Conservation (phyloP, 371 early-diverging fungal genomes). For the Mycotypha africana region DNA sequence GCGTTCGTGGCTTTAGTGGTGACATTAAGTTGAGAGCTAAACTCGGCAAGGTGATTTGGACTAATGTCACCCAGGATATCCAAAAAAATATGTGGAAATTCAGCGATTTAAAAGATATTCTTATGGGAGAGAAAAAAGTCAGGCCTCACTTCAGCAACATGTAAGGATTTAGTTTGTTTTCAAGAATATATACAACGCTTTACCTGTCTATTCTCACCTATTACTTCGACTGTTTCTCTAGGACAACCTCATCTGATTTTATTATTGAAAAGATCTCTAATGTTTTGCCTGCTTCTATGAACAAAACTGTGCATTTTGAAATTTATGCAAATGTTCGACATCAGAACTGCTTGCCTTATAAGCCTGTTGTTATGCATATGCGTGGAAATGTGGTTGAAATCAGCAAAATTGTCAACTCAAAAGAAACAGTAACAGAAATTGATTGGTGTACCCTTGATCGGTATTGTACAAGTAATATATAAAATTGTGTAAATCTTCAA, state of each 20-base stretch:
- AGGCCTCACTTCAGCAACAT: slow-evolving; percentile 30
- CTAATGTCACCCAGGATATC: slow-evolving; percentile 19
- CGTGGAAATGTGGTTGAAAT: slow-evolving; percentile 34
- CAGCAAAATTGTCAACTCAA: slow-evolving; percentile 28
- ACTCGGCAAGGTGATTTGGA: slow-evolving; percentile 46
- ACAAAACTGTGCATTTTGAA: slow-evolving; percentile 30
- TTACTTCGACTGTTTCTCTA: not conserved
- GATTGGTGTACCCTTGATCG: slow-evolving; percentile 43
- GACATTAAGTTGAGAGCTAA: slow-evolving; percentile 37
- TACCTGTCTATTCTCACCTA: too few species aligned
- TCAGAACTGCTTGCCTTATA: slow-evolving; percentile 27
- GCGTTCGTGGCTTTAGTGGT: slow-evolving; percentile 33
- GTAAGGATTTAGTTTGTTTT: slow-evolving; percentile 18
- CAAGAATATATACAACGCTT: not conserved
- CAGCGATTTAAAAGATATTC: slow-evolving; percentile 35
- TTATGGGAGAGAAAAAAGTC: slow-evolving; percentile 29
- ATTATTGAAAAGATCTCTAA: slow-evolving; percentile 21
- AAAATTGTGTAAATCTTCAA: too few species aligned
- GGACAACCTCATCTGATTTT: slow-evolving; percentile 25
- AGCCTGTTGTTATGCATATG: slow-evolving; percentile 37
- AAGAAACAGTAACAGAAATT: slow-evolving; percentile 29
- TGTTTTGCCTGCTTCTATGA: slow-evolving; percentile 18
- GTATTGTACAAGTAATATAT: too few species aligned
- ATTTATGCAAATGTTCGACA: slow-evolving; percentile 41
- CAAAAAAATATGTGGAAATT: slow-evolving; percentile 36